Conservation (phyloP, 805 yeast genomes). For the Starmera quercuum region DNA sequence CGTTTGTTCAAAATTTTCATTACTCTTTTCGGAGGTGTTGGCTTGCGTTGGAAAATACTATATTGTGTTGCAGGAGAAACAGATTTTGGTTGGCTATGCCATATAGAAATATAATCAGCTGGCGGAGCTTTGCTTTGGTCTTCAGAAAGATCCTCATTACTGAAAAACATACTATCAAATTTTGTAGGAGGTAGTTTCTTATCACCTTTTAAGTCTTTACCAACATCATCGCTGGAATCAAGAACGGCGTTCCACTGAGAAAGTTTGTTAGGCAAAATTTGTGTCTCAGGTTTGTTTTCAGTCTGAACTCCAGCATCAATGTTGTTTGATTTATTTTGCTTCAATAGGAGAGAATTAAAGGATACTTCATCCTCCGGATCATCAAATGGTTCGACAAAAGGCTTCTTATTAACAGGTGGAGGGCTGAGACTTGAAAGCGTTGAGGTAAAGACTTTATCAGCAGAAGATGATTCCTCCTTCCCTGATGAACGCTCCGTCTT, state of each 20-base stretch:
- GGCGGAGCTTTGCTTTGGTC: constrained; percentile 13
- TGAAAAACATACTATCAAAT: constrained; percentile 1
- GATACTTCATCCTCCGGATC: neutral
- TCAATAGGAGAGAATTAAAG: no score
- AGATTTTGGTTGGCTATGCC: constrained; percentile 23
- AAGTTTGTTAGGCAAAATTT: no score
- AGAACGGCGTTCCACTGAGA: no score
- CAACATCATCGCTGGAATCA: no score
- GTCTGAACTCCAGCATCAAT: constrained; percentile 4
- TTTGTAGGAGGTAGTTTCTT: neutral
- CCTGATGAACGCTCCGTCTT: neutral
- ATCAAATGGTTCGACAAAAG: neutral
- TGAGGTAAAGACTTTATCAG: no score
- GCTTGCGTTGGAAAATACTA: constrained; percentile 7
- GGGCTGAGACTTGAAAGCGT: no score
- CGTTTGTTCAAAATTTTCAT: constrained; percentile 10
- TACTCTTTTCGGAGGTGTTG: constrained; percentile 15
- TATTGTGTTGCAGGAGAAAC: constrained; percentile 17
- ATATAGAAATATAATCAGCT: constrained; percentile 18
- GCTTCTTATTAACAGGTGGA: no score
- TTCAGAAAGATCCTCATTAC: constrained; percentile 11
- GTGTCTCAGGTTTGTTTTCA: neutral
- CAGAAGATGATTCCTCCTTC: no score
- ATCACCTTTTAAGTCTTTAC: no score
- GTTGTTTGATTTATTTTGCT: no score